Percentiles rank a stretch among this genome's conserved stretches.
phyloP scores from a whole-genome alignment of 2,329 filamentous ascomycete species.

The Daldinia eschscholtzii region DNA sequence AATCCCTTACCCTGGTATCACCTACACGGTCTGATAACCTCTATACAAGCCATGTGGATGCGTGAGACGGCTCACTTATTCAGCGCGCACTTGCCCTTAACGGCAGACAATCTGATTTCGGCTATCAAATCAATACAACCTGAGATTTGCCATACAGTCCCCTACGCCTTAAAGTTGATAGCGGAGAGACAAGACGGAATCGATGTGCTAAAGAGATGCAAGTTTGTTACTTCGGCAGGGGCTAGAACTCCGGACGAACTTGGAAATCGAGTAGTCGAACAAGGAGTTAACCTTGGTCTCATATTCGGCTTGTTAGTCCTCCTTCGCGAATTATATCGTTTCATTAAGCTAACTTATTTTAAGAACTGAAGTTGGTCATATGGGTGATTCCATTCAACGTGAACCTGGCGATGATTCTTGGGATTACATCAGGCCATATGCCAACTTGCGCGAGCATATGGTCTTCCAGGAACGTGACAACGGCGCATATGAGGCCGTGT shows the following conservation, averaged over 20 bases:
- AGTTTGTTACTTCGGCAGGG: conserved; percentile 57
- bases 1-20: conserved; percentile 61
- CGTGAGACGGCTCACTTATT: conserved; percentile 57
- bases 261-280: conserved; percentile 55
- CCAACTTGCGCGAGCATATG: conserved; percentile 53
- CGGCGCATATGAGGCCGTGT: conserved; percentile 53
- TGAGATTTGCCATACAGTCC: conserved; percentile 57
- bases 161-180: conserved; percentile 57
- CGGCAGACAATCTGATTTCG: conserved; percentile 53
- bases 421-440: conserved; percentile 58
- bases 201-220: conserved; percentile 53
- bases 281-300: conserved; percentile 55
- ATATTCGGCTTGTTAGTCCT: conserved; percentile 57
- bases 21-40: conserved; percentile 57
- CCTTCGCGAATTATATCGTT: not conserved
- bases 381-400: conserved; percentile 58
- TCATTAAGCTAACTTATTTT: conserved; percentile 8
- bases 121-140: conserved; percentile 55
- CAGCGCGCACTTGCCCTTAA: conserved; percentile 57
- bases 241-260: conserved; percentile 59
- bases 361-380: conserved; percentile 59
- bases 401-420: conserved; percentile 56
- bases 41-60: conserved; percentile 60
- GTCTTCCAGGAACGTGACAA: conserved; percentile 55
- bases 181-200: conserved; percentile 55